These are phyloP conservation scores for Podaxis sp. DNA, from an alignment of 768 basidiomycete genomes.

Conservation along the genomic window DNA sequence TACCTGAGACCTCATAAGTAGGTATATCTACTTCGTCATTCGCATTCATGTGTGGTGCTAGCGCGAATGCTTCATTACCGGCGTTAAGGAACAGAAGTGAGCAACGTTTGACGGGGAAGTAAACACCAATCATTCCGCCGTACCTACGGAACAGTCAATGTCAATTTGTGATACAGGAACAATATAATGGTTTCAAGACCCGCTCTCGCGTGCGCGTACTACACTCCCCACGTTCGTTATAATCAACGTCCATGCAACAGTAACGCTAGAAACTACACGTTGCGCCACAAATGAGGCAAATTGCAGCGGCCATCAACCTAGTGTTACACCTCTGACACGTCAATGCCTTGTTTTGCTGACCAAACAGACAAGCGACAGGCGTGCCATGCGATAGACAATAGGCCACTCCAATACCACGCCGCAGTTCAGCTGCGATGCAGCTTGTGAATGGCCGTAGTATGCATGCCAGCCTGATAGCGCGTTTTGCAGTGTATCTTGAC, in stretches of 20 bases:
- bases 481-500: constrained; percentile 85
- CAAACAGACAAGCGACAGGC: constrained; percentile 77
- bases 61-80: constrained; percentile 83
- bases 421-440: constrained; percentile 76
- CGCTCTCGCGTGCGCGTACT: constrained; percentile 95
- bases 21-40: constrained; percentile 94
- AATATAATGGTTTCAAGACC: constrained; percentile 32
- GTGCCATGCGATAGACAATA: constrained; percentile 75
- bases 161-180: constrained; percentile 2
- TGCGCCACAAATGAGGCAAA: constrained; percentile 89
- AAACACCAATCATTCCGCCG: constrained; percentile 85
- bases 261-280: constrained; percentile 89
- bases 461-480: constrained; percentile 90
- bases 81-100: constrained; percentile 87
- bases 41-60: constrained; percentile 89
- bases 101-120: constrained; percentile 90
- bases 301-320: constrained; percentile 81
- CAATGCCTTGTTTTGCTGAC: constrained; percentile 69
- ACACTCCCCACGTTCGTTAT: constrained; percentile 80
- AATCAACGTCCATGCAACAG: constrained; percentile 78
- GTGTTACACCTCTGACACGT: constrained; percentile 77
- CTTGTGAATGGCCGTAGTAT: constrained; percentile 82
- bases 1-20: no score
- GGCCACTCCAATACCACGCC: constrained; percentile 84
- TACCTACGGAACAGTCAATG: constrained; percentile 53